phyloP scores from a whole-genome alignment of 2,329 filamentous ascomycete species.

The Fusarium brachygibbosum region DNA sequence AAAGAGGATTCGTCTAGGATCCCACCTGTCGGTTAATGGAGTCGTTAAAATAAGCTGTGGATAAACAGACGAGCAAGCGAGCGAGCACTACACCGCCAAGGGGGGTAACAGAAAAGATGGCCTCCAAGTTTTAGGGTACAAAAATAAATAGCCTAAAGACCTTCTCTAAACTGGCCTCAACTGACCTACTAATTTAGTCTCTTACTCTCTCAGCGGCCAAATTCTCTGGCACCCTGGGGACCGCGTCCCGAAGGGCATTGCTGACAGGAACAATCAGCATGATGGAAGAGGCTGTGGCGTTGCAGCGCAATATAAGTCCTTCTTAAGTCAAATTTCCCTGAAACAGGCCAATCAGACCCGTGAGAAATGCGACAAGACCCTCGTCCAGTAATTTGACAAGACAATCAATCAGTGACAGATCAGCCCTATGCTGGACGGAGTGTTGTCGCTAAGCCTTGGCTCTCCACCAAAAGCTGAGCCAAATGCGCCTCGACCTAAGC shows the following conservation, averaged over 20 bases:
- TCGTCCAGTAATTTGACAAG: not conserved
- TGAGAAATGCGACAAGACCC: not conserved
- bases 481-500: conserved; percentile 37
- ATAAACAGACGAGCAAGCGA: conserved; percentile 2
- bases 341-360: not conserved
- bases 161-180: no score
- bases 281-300: conserved; percentile 3
- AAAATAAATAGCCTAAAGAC: no score
- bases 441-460: conserved; percentile 30
- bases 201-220: no score
- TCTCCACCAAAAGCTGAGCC: conserved; percentile 21
- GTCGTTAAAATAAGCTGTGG: conserved; percentile 27
- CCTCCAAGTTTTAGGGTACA: no score
- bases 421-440: conserved; percentile 22
- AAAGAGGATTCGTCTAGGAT: not conserved
- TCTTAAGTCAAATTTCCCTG: not conserved
- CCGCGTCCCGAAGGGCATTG: not conserved
- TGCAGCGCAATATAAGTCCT: conserved; percentile 6
- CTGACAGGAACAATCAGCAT: conserved; percentile 17
- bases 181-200: no score
- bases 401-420: not conserved
- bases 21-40: not conserved
- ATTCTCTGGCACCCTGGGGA: no score
- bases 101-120: no score
- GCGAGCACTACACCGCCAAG: conserved; percentile 2